A percentile compares a stretch with the other conserved stretches of the same genome.
phyloP scores from a whole-genome alignment of 805 yeast genomes.

The Lipomyces japonicus region DNA sequence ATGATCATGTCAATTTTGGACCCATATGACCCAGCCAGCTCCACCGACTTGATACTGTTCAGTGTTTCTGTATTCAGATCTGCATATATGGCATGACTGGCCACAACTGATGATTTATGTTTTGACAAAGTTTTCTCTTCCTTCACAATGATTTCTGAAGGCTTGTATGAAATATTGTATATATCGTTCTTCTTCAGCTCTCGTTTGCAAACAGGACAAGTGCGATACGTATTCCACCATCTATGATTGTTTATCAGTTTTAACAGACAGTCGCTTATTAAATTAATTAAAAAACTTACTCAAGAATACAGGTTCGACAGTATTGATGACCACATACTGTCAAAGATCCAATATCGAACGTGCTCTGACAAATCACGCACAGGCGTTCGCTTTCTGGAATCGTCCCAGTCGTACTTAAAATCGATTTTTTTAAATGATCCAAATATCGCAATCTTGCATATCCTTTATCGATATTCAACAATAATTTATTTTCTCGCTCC shows the following conservation, averaged over 20 bases:
- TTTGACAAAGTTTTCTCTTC: slow-evolving; percentile 19
- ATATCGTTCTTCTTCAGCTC: slow-evolving; percentile 49
- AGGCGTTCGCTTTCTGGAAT: slow-evolving; percentile 42
- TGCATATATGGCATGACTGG: slow-evolving; percentile 29
- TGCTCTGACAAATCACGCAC: slow-evolving; percentile 76
- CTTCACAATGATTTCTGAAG: slow-evolving; percentile 41
- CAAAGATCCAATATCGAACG: slow-evolving; percentile 69
- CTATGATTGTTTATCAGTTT: background rate
- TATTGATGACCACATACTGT: slow-evolving; percentile 91
- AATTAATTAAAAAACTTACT: slow-evolving; percentile 27
- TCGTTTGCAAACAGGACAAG: slow-evolving; percentile 82
- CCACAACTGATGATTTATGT: slow-evolving; percentile 22
- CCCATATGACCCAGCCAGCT: slow-evolving; percentile 58
- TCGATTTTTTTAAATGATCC: slow-evolving; percentile 41
- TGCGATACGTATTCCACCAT: slow-evolving; percentile 59
- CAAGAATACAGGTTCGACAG: slow-evolving; percentile 73
- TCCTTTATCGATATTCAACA: slow-evolving; percentile 34
- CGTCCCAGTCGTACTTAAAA: slow-evolving; percentile 29
- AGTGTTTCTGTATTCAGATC: slow-evolving; percentile 30
- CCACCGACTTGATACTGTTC: slow-evolving; percentile 41
- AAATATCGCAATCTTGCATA: slow-evolving; percentile 48
- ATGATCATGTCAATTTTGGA: slow-evolving; percentile 83
- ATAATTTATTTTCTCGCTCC: slow-evolving; percentile 21
- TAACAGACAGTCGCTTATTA: background rate
- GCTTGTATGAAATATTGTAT: slow-evolving; percentile 64